phyloP scores from a whole-genome alignment of 2,329 filamentous ascomycete species.

The Cladophialophora chaetospira region DNA sequence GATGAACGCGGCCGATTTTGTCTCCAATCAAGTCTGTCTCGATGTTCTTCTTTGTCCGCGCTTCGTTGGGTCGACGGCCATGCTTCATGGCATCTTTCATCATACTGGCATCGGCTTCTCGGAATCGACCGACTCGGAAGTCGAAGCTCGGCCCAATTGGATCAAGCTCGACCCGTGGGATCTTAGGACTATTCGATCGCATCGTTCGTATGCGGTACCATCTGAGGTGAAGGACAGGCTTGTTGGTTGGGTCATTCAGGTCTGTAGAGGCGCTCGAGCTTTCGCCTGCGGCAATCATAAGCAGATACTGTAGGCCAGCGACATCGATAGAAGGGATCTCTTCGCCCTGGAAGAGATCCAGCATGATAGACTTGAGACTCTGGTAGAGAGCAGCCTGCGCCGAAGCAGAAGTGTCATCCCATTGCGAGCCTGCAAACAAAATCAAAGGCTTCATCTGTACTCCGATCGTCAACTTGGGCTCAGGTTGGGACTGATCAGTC shows the following conservation, averaged over 20 bases:
- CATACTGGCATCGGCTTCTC: conserved; percentile 74
- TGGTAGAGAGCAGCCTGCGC: conserved; percentile 67
- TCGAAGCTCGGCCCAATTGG: conserved; percentile 95
- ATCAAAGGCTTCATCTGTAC: conserved; percentile 87
- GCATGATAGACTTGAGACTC: conserved; percentile 80
- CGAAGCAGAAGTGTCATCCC: conserved; percentile 72
- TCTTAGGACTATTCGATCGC: conserved; percentile 73
- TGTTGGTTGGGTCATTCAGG: conserved; percentile 38
- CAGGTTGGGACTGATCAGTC: conserved; percentile 56
- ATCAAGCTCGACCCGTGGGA: conserved; percentile 89
- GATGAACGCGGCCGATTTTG: conserved; percentile 90
- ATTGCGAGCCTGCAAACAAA: conserved; percentile 84
- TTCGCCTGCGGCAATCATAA: conserved; percentile 78
- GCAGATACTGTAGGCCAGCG: conserved; percentile 87
- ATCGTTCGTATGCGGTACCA: conserved; percentile 85
- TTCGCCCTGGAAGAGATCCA: conserved; percentile 89
- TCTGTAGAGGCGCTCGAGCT: conserved; percentile 39
- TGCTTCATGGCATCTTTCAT: conserved; percentile 91
- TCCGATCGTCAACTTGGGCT: conserved; percentile 66
- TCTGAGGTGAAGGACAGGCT: conserved; percentile 63
- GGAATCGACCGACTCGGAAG: conserved; percentile 78
- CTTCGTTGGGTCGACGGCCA: conserved; percentile 63
- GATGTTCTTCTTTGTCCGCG: conserved; percentile 91
- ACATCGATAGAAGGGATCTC: conserved; percentile 83
- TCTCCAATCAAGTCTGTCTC: conserved; percentile 88